These are phyloP conservation scores for Primulina eburnea DNA, from an alignment of 257 asterid species.

Conservation along the genomic window DNA sequence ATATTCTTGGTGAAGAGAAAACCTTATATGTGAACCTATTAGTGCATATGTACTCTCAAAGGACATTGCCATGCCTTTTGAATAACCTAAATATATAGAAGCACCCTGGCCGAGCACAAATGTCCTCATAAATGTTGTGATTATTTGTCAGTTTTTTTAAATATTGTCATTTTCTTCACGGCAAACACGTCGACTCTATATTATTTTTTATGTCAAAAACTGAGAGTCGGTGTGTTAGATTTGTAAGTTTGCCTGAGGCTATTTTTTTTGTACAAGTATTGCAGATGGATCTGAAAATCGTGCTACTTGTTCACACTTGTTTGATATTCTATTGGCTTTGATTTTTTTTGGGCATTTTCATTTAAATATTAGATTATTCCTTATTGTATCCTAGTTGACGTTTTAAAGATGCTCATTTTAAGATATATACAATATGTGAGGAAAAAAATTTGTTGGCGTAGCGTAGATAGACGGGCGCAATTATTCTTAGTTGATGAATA, in stretches of 20 bases:
- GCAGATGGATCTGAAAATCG: conserved; percentile 89
- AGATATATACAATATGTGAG: neutral
- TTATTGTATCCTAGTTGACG: neutral
- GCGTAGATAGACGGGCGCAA: too few relatives aligned
- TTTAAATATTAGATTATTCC: neutral
- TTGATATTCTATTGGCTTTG: too few relatives aligned
- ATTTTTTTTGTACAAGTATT: conserved; percentile 32
- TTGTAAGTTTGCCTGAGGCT: conserved; percentile 19
- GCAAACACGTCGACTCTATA: neutral
- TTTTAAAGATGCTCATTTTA: too few relatives aligned
- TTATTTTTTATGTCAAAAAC: neutral
- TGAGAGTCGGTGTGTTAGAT: neutral
- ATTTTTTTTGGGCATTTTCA: too few relatives aligned
- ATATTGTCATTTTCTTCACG: conserved; percentile 1
- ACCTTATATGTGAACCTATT: conserved; percentile 4
- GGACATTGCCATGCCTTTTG: neutral
- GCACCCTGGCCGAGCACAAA: conserved; percentile 4
- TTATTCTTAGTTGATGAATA: too few relatives aligned
- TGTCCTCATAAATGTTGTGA: neutral
- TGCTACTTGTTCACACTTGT: too few relatives aligned
- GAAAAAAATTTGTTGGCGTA: too few relatives aligned
- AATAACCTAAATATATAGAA: conserved; percentile 8
- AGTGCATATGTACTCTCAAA: neutral
- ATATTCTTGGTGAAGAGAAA: conserved; percentile 32
- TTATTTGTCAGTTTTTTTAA: neutral